Percentiles rank a stretch among this genome's conserved stretches.
These are phyloP conservation scores for Entonaema liquescens DNA, from an alignment of 495 filamentous ascomycete genomes.

Conservation along the genomic window DNA sequence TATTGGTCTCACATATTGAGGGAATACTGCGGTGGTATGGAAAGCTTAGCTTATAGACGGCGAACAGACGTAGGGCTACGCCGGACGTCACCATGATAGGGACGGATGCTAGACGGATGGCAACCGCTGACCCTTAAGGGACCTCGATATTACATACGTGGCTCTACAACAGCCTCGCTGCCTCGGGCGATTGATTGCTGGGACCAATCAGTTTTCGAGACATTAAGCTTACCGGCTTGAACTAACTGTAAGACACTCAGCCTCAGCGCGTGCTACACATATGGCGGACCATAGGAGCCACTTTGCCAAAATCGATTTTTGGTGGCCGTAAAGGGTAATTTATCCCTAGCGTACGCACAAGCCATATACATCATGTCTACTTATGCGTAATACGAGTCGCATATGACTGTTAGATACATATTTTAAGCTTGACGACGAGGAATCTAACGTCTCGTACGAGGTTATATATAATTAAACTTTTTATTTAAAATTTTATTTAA, in stretches of 20 bases:
- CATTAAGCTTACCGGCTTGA: conserved; percentile 14
- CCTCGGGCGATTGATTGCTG: conserved; percentile 31
- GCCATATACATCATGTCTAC: no score
- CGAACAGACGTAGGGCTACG: conserved; percentile 26
- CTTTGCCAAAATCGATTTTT: no score
- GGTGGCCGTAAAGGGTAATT: no score
- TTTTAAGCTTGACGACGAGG: no score
- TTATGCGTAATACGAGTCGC: no score
- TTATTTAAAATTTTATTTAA: no score
- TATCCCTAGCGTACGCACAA: no score
- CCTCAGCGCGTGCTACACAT: conserved; percentile 34
- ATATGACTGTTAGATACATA: no score
- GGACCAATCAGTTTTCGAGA: conserved; percentile 22
- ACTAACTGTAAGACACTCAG: conserved; percentile 38
- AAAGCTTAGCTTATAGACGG: conserved; percentile 11
- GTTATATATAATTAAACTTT: no score
- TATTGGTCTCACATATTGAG: conserved; percentile 36
- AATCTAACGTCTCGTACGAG: no score
- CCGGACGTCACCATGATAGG: conserved; percentile 25
- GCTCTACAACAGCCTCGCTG: conserved; percentile 33
- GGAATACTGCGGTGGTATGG: neutral
- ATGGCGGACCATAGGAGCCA: no score
- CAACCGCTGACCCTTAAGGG: conserved; percentile 33
- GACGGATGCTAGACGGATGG: conserved; percentile 22
- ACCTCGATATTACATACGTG: conserved; percentile 36